These are phyloP conservation scores for Castanea sativa DNA, from an alignment of 306 rosid genomes.

Conservation along the genomic window DNA sequence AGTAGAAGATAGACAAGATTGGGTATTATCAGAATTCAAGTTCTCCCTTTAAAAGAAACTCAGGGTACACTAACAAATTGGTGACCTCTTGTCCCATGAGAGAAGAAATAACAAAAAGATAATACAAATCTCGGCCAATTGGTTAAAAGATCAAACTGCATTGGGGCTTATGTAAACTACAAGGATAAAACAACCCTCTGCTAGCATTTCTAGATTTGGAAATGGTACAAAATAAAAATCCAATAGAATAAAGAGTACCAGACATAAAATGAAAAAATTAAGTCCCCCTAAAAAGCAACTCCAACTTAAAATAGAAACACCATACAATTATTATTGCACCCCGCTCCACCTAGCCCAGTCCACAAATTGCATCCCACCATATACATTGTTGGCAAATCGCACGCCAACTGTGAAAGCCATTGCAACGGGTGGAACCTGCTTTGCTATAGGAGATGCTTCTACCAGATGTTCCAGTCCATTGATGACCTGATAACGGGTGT, in stretches of 20 bases:
- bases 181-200: not conserved
- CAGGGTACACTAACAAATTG: not conserved
- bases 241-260: not conserved
- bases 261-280: not conserved
- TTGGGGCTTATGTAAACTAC: not conserved
- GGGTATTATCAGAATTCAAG: too few relatives aligned
- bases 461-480: conserved; percentile 81
- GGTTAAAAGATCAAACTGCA: not conserved
- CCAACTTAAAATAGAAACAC: not conserved
- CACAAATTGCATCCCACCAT: conserved; percentile 95
- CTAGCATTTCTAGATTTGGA: not conserved
- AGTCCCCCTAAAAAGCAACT: not conserved
- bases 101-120: not conserved
- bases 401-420: conserved; percentile 85
- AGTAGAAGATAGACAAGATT: too few relatives aligned
- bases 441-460: conserved; percentile 72
- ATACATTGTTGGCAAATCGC: conserved; percentile 81
- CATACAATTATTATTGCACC: conserved; percentile 55
- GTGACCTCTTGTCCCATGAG: not conserved
- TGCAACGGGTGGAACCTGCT: conserved; percentile 76
- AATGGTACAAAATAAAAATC: not conserved
- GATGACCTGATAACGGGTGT: conserved; percentile 81
- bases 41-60: too few relatives aligned
- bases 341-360: conserved; percentile 97
- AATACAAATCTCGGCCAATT: not conserved